Base-by-base conservation (phyloP, 495 filamentous ascomycete species). In the Penicillium paradoxum region DNA sequence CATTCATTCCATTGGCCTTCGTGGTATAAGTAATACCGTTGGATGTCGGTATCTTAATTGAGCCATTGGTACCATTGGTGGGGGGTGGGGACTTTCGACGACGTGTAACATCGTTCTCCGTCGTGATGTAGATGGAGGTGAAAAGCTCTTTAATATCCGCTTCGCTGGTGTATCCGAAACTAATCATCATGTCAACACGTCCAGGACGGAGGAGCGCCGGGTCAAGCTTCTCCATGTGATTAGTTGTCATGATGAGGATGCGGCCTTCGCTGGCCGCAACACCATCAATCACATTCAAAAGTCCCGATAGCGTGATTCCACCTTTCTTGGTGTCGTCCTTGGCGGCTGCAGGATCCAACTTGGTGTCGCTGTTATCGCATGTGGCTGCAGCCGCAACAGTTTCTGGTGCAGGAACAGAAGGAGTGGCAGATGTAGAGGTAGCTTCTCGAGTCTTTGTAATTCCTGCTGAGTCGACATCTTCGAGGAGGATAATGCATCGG, bases 221-320 rank as follows among this genome's bases (percentile, higher is more conserved):
- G 57, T 93, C 89, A 0, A 93, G 75, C 54, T 85, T 85, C 30
- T 91, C 85, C 0, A 82, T 59, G 59, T 90, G 85, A 59, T 93
- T 93, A 40, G 89, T 90, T 2, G 88, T 91, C 87, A 93, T 91
- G 55, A 93, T 85, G 8, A 91, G 76, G 15, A 91, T 81, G 5
- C 87, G 79, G 11, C 88, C 89, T 64, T 91, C 87, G 46, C 83
- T 82, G 1, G 82, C 83, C 7, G 85, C 84, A n/a, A 90, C 85
- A 14, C 89, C 88, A 57, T 91, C 89, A 27, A 93, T 79, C 29
- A 87, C 87, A 56, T 91, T 93, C 34, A 93, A 73, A 10, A 93
- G 70, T 0, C 81, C 87, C 2, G 87, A 91, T 11, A 93, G 79
- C 0, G 85, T 85, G 51, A 82, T 65, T 10, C 70, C 67, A 2